These are phyloP conservation scores for Euphorbia pulcherrima DNA, from an alignment of 345 rosid species.

Conservation along the genomic window DNA sequence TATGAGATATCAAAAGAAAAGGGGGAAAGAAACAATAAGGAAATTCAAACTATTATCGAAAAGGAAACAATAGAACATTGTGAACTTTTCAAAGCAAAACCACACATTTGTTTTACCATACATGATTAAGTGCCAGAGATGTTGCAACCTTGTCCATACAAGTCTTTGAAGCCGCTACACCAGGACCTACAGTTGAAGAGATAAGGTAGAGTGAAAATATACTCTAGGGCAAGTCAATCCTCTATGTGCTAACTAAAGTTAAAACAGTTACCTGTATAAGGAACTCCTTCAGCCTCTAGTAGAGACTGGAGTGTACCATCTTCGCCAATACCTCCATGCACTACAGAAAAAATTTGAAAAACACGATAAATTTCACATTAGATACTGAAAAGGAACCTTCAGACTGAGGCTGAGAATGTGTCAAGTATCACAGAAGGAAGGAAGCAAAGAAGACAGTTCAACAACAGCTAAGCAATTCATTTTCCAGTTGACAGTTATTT, in stretches of 20 bases:
- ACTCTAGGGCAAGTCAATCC: not conserved
- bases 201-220: constrained; percentile 17
- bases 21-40: not conserved
- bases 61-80: not conserved
- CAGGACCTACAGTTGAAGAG: constrained; percentile 62
- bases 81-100: not conserved
- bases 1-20: constrained; percentile 15
- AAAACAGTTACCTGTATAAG: constrained; percentile 58
- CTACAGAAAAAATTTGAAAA: constrained; percentile 37
- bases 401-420: not conserved
- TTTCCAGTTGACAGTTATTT: no score
- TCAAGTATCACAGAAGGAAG: no score
- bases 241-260: not conserved
- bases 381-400: not conserved
- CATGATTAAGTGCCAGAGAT: constrained; percentile 71
- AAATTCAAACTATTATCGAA: constrained; percentile 3
- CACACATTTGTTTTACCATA: constrained; percentile 32
- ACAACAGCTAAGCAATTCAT: no score
- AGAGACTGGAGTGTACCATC: constrained; percentile 86
- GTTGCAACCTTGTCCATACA: constrained; percentile 95
- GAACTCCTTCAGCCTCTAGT: constrained; percentile 74
- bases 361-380: not conserved
- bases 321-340: constrained; percentile 97
- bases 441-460: no score
- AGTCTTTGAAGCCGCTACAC: constrained; percentile 64